A percentile compares a stretch with the other conserved stretches of the same genome.
phyloP scores from a whole-genome alignment of 2,329 filamentous ascomycete genomes.

The Chaetomium strumarium region DNA sequence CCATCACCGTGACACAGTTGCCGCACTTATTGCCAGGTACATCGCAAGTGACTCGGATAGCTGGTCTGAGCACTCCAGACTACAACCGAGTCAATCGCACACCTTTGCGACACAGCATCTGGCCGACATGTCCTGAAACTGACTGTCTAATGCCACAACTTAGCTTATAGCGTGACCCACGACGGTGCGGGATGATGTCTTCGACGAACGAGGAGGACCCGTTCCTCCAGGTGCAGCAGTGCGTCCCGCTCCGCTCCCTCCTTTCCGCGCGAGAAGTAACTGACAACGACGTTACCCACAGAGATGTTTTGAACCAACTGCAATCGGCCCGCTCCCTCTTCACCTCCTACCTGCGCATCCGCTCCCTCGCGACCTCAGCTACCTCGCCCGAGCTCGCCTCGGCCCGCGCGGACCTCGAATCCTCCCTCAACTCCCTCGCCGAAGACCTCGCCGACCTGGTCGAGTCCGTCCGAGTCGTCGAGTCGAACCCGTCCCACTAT shows the following conservation, averaged over 20 bases:
- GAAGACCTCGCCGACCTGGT: slow-evolving; percentile 86
- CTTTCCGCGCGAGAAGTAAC: slow-evolving; percentile 4
- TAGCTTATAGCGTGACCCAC: slow-evolving; percentile 12
- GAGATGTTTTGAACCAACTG: slow-evolving; percentile 83
- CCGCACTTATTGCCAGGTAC: too few relatives aligned
- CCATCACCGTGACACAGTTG: too few relatives aligned
- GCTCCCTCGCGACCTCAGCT: slow-evolving; percentile 67
- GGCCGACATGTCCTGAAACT: slow-evolving; percentile 16
- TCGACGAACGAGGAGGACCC: slow-evolving; percentile 62
- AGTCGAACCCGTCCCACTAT: slow-evolving; percentile 80
- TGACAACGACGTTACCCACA: slow-evolving; percentile 33
- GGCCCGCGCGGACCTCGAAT: slow-evolving; percentile 63
- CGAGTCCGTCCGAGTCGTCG: slow-evolving; percentile 79
- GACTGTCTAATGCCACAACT: slow-evolving; percentile 10
- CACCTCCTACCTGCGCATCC: slow-evolving; percentile 91
- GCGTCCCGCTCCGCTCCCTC: slow-evolving; percentile 27
- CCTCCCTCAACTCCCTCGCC: slow-evolving; percentile 60
- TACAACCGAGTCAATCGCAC: not conserved
- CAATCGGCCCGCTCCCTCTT: slow-evolving; percentile 78
- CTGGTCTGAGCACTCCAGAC: not conserved
- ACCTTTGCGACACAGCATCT: not conserved
- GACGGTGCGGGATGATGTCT: slow-evolving; percentile 53
- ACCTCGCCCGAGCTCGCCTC: slow-evolving; percentile 79
- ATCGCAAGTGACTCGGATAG: not conserved
- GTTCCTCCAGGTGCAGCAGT: slow-evolving; percentile 69